Evolutionary conservation across 106 monocot species (phyloP).

Genomic region (Acanthochlamys bracteata): DNA sequence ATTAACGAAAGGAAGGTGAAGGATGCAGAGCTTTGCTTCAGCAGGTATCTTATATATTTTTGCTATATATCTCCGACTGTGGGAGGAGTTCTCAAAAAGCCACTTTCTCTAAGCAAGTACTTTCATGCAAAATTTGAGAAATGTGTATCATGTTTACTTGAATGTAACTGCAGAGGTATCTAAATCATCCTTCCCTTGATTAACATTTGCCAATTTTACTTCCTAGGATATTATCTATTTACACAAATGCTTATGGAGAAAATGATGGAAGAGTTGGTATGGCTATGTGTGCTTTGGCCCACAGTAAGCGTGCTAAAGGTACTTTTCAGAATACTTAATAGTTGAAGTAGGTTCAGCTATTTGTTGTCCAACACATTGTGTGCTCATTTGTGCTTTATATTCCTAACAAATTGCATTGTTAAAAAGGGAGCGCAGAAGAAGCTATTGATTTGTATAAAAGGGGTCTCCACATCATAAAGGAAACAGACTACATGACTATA

Average conservation of each 20-base stretch:
- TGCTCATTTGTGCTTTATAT: not conserved
- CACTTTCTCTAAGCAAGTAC: too few relatives aligned
- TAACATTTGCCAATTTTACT: too few relatives aligned
- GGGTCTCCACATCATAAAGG: constrained; percentile 60
- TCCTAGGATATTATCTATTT: constrained; percentile 62
- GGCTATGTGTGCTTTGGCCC: constrained; percentile 75
- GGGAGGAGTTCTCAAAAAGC: too few relatives aligned
- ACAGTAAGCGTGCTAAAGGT: constrained; percentile 81
- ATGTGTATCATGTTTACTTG: too few relatives aligned
- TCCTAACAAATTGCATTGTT: not conserved
- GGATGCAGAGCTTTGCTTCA: constrained; percentile 66
- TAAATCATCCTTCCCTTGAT: too few relatives aligned
- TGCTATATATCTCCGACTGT: too few relatives aligned
- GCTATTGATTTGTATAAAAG: constrained; percentile 52
- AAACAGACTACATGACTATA: constrained; percentile 49
- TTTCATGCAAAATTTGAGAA: too few relatives aligned
- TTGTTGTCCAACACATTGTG: too few relatives aligned
- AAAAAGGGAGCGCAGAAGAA: constrained; percentile 46
- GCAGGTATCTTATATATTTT: constrained; percentile 34
- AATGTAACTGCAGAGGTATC: too few relatives aligned
- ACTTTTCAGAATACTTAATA: not conserved
- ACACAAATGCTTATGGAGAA: constrained; percentile 46
- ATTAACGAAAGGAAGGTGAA: constrained; percentile 47
- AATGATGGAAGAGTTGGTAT: constrained; percentile 73
- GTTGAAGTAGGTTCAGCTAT: too few relatives aligned